Percentiles rank a stretch among this genome's conserved stretches.
Evolutionary conservation across 1,139 yeast species (phyloP).

Genomic region (Pichia sp.): DNA sequence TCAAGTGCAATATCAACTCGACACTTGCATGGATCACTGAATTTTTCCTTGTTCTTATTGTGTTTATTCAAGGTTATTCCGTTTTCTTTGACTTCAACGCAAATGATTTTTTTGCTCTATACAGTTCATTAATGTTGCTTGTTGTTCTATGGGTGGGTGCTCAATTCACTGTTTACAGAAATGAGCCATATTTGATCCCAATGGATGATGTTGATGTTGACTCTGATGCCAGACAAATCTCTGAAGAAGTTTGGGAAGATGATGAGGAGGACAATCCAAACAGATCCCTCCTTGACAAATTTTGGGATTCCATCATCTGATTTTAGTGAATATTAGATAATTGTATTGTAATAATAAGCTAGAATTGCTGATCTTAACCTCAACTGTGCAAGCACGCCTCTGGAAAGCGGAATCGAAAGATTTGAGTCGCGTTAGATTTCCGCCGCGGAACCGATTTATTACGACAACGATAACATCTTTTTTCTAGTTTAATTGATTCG

Average conservation of each 20-base stretch:
- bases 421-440: no score
- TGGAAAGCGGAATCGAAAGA: no score
- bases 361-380: background rate
- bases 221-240: constrained; percentile 13
- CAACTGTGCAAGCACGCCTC: background rate
- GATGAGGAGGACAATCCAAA: constrained; percentile 6
- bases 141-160: constrained; percentile 41
- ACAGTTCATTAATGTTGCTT: constrained; percentile 54
- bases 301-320: constrained; percentile 11
- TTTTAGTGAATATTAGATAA: no score
- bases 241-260: constrained; percentile 19
- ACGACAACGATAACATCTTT: no score
- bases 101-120: constrained; percentile 53
- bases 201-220: constrained; percentile 38
- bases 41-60: constrained; percentile 41
- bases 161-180: constrained; percentile 33
- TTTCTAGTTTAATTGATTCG: no score
- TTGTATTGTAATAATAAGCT: background rate
- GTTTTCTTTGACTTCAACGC: constrained; percentile 52
- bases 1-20: constrained; percentile 59
- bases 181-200: constrained; percentile 33
- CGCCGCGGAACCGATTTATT: no score
- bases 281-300: constrained; percentile 17
- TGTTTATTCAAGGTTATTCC: constrained; percentile 63
- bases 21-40: constrained; percentile 52